These are phyloP conservation scores for Aspergillus bertholletiae DNA, from an alignment of 495 filamentous ascomycete species.

Conservation along the genomic window DNA sequence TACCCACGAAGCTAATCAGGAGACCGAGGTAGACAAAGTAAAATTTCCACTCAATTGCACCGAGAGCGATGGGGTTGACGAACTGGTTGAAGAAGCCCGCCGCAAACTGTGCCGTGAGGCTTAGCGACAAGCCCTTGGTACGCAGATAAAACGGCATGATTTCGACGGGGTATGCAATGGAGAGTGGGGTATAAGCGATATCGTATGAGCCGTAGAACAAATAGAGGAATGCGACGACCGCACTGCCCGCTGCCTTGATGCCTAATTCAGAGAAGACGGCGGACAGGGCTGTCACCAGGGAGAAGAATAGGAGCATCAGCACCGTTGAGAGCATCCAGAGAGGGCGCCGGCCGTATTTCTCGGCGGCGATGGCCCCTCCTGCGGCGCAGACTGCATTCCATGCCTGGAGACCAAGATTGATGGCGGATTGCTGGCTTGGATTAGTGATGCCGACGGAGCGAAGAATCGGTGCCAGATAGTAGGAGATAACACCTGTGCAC, in stretches of 20 bases:
- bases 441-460: background rate
- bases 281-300: background rate
- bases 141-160: slow-evolving; percentile 65
- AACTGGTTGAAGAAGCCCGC: slow-evolving; percentile 55
- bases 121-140: slow-evolving; percentile 67
- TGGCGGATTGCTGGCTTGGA: too few species aligned
- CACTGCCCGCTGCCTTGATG: background rate
- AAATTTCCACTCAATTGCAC: slow-evolving; percentile 50
- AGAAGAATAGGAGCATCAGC: background rate
- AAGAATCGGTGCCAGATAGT: background rate
- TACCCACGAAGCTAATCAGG: slow-evolving; percentile 49
- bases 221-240: slow-evolving; percentile 1
- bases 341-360: background rate
- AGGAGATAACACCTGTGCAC: too few species aligned
- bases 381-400: too few species aligned
- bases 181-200: slow-evolving; percentile 9
- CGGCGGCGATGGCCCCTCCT: background rate
- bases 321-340: background rate
- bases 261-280: background rate
- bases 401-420: too few species aligned
- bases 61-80: slow-evolving; percentile 58
- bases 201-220: background rate
- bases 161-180: slow-evolving; percentile 61
- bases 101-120: slow-evolving; percentile 55
- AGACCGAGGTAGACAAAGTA: slow-evolving; percentile 60